Evolutionary conservation across 2,329 filamentous ascomycete species (phyloP).

Genomic region (Alternaria rosae): DNA sequence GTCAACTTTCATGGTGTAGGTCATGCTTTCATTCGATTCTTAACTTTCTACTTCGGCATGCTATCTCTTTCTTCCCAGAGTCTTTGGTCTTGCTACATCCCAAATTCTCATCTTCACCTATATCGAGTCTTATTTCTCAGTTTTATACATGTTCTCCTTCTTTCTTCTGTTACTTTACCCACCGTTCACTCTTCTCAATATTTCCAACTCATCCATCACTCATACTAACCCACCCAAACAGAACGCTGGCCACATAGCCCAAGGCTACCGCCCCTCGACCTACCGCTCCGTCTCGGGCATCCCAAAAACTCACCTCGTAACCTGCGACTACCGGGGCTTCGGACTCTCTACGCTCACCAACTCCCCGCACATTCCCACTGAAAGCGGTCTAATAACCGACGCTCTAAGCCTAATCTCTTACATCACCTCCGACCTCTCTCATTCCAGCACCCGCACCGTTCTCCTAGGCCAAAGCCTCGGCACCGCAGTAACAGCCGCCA

Average conservation of each 20-base stretch:
- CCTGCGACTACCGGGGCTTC: conserved; percentile 90
- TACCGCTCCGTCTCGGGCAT: conserved; percentile 80
- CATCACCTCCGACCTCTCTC: conserved; percentile 67
- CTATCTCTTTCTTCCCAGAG: neutral
- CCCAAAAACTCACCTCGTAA: conserved; percentile 76
- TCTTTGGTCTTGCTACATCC: neutral
- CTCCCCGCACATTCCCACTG: conserved; percentile 65
- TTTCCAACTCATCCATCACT: conserved; percentile 22
- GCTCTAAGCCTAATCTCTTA: conserved; percentile 77
- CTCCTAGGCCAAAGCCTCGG: conserved; percentile 88
- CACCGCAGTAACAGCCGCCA: conserved; percentile 80
- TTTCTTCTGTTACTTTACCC: neutral
- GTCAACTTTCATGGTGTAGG: conserved; percentile 71
- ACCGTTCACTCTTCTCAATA: neutral
- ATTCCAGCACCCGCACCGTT: conserved; percentile 76
- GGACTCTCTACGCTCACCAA: conserved; percentile 76
- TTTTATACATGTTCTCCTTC: neutral
- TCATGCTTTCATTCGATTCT: conserved; percentile 3
- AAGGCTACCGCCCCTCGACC: conserved; percentile 75
- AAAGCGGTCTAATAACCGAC: conserved; percentile 82
- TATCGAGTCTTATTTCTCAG: neutral
- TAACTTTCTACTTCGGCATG: neutral
- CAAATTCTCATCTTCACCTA: neutral
- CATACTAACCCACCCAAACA: conserved; percentile 43
- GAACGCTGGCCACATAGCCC: conserved; percentile 87